Conservation (phyloP, 2,329 filamentous ascomycete genomes). For the Penicillium sumatraense region DNA sequence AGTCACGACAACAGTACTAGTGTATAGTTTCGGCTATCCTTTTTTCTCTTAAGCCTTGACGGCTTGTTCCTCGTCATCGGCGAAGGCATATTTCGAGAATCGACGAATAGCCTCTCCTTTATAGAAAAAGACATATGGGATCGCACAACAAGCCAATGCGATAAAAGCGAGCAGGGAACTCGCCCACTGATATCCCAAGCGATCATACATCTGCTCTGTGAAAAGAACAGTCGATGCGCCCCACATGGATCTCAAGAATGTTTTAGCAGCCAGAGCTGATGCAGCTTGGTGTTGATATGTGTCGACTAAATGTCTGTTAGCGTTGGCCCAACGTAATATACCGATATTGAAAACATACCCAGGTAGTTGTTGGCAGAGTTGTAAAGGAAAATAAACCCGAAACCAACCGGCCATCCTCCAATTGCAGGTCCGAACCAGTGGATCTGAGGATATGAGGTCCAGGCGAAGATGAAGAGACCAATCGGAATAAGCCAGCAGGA, state of each 20-base stretch:
- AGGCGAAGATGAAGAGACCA: slow-evolving; percentile 70
- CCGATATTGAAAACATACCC: slow-evolving; percentile 29
- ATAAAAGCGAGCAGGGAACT: slow-evolving; percentile 74
- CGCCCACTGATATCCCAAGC: slow-evolving; percentile 77
- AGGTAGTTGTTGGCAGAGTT: slow-evolving; percentile 79
- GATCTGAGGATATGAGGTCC: slow-evolving; percentile 68
- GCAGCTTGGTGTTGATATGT: slow-evolving; percentile 76
- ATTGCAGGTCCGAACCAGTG: slow-evolving; percentile 74
- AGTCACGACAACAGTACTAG: background rate
- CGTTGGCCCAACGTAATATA: background rate
- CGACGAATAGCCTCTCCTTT: slow-evolving; percentile 73
- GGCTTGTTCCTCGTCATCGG: slow-evolving; percentile 55
- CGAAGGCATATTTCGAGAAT: slow-evolving; percentile 74
- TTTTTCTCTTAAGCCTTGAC: slow-evolving; percentile 19
- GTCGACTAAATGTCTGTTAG: slow-evolving; percentile 53
- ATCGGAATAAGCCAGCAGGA: slow-evolving; percentile 74
- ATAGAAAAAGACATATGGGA: slow-evolving; percentile 81
- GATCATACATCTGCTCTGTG: slow-evolving; percentile 78
- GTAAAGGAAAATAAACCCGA: slow-evolving; percentile 84
- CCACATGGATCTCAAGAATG: slow-evolving; percentile 78
- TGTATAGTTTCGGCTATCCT: background rate
- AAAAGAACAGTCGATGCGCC: slow-evolving; percentile 78
- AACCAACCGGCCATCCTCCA: slow-evolving; percentile 73
- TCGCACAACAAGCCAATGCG: slow-evolving; percentile 75
- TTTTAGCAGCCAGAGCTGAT: slow-evolving; percentile 80